Evolutionary conservation across 2,329 filamentous ascomycete species (phyloP), one percentile per base, ranked within the genome.

Genomic region (Cadophora luteo-olivacea): DNA sequence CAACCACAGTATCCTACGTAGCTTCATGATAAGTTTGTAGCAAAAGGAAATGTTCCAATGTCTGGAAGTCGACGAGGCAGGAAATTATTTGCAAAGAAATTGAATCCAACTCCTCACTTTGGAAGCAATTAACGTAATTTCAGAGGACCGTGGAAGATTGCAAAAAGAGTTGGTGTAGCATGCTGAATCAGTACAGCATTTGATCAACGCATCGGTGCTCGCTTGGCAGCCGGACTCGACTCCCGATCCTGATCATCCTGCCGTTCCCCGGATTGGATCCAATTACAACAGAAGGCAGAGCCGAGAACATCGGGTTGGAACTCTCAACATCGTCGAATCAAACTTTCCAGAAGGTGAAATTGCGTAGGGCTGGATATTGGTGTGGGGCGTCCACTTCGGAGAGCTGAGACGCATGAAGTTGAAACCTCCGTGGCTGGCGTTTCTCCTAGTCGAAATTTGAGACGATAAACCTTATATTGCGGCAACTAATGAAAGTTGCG

Each of bases 151-250:
- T 38, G 45, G 32, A 41, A 63, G n/a, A 49, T 48, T 33, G 61
- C 22, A 33, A 51, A n/a, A 49, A 60, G 9, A 36, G 1, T 9
- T 29, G 4, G 25, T 48, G 24, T 52, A 32, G 24, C 41, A 63
- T 36, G 8, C 24, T 16, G 54, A 58, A 22, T 58, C 54, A 58
- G 36, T 38, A 58, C 24, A 38, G 16, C 24, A 49, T 52, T 63
- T 49, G 61, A 63, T 52, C 61, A 12, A 24, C 61, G 24, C 45
- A 22, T 63, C 25, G 61, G 36, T 63, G 24, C 25, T 33, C 22
- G 36, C 61, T 63, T 51, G 61, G 45, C 61, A 45, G 7, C 24
- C 11, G 36, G 22, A 16, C 58, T 61, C n/a, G 58, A 41, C 58
- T n/a, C 19, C 58, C 36, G 36, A 52, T 29, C 19, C 49, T n/a